Evolutionary conservation across 352 stramenopile species (phyloP).

Genomic region (Phytophthora agathidicida): DNA sequence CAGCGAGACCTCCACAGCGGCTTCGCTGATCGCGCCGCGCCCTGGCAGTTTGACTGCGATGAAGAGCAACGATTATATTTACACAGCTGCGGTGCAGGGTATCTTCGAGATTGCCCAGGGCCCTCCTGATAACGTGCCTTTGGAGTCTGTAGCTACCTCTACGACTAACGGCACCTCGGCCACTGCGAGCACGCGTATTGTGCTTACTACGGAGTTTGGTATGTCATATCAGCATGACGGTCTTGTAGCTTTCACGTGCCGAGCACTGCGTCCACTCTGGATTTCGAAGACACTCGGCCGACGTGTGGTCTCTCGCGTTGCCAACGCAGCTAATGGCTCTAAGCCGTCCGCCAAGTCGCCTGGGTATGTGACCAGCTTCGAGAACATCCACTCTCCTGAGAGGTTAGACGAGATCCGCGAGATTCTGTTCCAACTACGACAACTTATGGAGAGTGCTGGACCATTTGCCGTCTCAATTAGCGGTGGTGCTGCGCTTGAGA

Average conservation of each 20-base stretch:
- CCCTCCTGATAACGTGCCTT: constrained; percentile 38
- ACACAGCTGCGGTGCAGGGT: constrained; percentile 72
- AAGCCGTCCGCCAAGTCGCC: constrained; percentile 34
- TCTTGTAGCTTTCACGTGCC: constrained; percentile 78
- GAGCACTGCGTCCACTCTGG: constrained; percentile 84
- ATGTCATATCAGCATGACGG: constrained; percentile 90
- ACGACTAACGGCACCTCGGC: constrained; percentile 31
- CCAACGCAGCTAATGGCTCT: constrained; percentile 17
- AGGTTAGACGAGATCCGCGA: constrained; percentile 78
- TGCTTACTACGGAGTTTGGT: constrained; percentile 85
- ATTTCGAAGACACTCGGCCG: constrained; percentile 61
- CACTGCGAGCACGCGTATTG: constrained; percentile 62
- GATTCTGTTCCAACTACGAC: constrained; percentile 82
- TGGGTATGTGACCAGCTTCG: constrained; percentile 38
- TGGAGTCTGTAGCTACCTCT: constrained; percentile 28
- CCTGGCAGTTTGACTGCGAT: constrained; percentile 34
- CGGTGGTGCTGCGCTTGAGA: constrained; percentile 58
- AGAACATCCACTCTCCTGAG: constrained; percentile 49
- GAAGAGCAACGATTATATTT: constrained; percentile 85
- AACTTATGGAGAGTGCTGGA: constrained; percentile 80
- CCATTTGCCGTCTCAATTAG: constrained; percentile 82
- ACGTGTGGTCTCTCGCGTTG: constrained; percentile 36
- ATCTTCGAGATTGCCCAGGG: constrained; percentile 87
- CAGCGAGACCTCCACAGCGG: constrained; percentile 56
- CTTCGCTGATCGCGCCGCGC: constrained; percentile 55